A percentile compares a stretch with the other conserved stretches of the same genome.
Conservation (phyloP, 2,329 filamentous ascomycete genomes). For the Periconia sp. region DNA sequence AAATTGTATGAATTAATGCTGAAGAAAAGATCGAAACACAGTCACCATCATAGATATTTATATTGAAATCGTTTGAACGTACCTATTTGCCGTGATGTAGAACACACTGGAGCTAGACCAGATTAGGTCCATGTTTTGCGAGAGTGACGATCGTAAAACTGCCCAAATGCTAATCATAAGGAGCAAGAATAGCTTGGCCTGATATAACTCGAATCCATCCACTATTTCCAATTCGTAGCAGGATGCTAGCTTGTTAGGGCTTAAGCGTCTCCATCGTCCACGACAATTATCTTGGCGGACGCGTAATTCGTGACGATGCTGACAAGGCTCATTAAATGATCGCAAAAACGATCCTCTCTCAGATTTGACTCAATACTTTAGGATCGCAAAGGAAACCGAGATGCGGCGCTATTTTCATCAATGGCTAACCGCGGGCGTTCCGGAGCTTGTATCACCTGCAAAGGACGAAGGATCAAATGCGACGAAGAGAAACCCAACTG, state of each 20-base stretch:
- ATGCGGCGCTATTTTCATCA: not conserved
- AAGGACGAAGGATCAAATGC: slow-evolving; percentile 8
- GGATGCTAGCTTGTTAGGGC: no score
- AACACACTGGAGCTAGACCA: no score
- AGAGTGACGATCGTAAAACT: no score
- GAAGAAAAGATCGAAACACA: not conserved
- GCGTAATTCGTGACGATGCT: not conserved
- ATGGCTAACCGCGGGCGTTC: slow-evolving; percentile 4
- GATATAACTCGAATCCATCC: no score
- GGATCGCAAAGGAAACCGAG: no score
- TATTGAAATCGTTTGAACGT: not conserved
- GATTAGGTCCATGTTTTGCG: no score
- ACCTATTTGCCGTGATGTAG: no score
- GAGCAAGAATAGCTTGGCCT: no score
- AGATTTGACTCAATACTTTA: not conserved
- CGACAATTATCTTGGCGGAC: not conserved
- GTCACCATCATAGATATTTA: not conserved
- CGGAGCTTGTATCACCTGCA: slow-evolving; percentile 7
- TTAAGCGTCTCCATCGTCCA: no score
- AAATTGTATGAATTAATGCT: not conserved
- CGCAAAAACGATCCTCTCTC: not conserved
- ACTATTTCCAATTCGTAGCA: no score
- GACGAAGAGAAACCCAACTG: slow-evolving; percentile 7
- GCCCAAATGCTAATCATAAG: no score
- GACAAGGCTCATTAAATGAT: not conserved